A percentile compares a stretch with the other conserved stretches of the same genome.
phyloP scores from a whole-genome alignment of 768 basidiomycete genomes.

The Suillus bovinus region DNA sequence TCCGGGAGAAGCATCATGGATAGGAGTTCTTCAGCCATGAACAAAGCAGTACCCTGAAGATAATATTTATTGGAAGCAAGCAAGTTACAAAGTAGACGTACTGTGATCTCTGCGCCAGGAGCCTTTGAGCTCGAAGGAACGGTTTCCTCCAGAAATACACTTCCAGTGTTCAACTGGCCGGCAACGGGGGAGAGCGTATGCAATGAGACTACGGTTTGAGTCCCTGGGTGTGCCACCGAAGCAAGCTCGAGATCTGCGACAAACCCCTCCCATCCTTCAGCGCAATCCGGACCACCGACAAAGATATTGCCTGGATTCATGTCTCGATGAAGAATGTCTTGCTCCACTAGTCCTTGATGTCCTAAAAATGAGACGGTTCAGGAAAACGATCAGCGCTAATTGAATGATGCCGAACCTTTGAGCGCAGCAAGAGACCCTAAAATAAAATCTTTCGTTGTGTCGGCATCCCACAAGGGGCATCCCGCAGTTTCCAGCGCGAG shows the following conservation, averaged over 20 bases:
- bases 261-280: neutral
- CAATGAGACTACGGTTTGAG: neutral
- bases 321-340: conserved; percentile 5
- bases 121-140: neutral
- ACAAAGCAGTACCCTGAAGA: neutral
- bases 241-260: neutral
- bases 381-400: neutral
- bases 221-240: neutral
- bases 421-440: neutral
- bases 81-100: neutral
- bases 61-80: neutral
- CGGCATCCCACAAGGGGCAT: conserved; percentile 19
- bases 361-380: conserved; percentile 3
- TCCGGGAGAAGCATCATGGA: neutral
- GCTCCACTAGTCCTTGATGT: conserved; percentile 1
- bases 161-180: neutral
- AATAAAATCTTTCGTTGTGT: neutral
- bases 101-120: neutral
- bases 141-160: neutral
- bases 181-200: neutral
- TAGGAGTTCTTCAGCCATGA: neutral
- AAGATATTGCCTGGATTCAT: conserved; percentile 9
- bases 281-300: neutral
- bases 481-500: conserved; percentile 19
- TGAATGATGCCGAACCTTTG: neutral